These are phyloP conservation scores for Poronia punctata DNA, from an alignment of 495 filamentous ascomycete genomes.

Conservation along the genomic window DNA sequence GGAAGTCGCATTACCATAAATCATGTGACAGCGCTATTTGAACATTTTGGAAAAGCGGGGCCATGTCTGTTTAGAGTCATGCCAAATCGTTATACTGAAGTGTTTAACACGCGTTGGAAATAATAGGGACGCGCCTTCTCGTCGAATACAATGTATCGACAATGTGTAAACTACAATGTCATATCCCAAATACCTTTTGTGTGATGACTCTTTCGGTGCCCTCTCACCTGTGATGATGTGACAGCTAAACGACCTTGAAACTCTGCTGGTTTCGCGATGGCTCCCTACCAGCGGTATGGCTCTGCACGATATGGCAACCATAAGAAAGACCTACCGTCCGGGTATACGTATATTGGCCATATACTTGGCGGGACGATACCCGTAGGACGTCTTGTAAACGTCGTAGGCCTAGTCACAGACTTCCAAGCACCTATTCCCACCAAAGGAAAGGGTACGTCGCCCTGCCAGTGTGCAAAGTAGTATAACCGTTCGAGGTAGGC, in stretches of 20 bases:
- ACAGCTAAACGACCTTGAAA: not conserved
- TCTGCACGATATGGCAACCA: constrained; percentile 5
- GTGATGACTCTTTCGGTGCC: no score
- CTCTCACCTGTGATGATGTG: no score
- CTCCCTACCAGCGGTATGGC: constrained; percentile 10
- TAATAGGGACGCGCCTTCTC: constrained; percentile 8
- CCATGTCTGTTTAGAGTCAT: not conserved
- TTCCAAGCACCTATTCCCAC: constrained; percentile 35
- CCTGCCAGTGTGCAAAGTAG: no score
- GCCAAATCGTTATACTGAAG: constrained; percentile 5
- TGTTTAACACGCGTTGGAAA: constrained; percentile 12
- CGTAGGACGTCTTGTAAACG: constrained; percentile 30
- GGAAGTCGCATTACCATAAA: not conserved
- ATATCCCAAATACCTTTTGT: no score
- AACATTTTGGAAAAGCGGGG: not conserved
- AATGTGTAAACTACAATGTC: no score
- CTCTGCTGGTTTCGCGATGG: constrained; percentile 5
- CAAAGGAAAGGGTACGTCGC: constrained; percentile 31
- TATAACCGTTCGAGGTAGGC: not conserved
- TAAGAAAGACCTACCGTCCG: constrained; percentile 19
- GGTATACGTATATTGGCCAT: constrained; percentile 23
- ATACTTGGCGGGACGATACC: constrained; percentile 20
- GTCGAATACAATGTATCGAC: constrained; percentile 6
- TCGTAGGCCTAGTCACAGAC: constrained; percentile 47
- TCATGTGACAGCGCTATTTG: constrained; percentile 21